Evolutionary conservation across 176 grass and related monocot genomes (phyloP).

Genomic region (Zoysia japonica): DNA sequence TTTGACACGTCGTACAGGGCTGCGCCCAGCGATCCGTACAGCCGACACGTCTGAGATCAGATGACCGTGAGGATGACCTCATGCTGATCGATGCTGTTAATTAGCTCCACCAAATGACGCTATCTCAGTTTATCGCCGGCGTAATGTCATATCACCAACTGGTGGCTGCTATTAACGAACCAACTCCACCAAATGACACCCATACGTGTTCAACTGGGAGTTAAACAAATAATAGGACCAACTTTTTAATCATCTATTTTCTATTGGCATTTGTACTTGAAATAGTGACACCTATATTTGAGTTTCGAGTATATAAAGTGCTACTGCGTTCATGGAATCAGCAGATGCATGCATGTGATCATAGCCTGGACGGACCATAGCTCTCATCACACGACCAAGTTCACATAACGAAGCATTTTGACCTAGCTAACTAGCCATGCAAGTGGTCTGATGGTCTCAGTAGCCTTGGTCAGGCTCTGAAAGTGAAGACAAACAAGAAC

Average conservation of each 20-base stretch:
- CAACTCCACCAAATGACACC: not conserved
- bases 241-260: too few relatives aligned
- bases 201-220: not conserved
- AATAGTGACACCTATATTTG: not conserved
- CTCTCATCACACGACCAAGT: too few relatives aligned
- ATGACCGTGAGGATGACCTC: not conserved
- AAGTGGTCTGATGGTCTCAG: too few relatives aligned
- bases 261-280: too few relatives aligned
- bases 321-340: not conserved
- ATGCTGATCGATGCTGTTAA: not conserved
- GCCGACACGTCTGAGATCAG: not conserved
- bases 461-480: too few relatives aligned
- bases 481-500: too few relatives aligned
- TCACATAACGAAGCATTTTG: too few relatives aligned
- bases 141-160: too few relatives aligned
- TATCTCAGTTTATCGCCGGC: not conserved
- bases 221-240: not conserved
- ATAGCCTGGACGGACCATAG: too few relatives aligned
- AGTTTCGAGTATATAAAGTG: too few relatives aligned
- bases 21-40: not conserved
- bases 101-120: not conserved
- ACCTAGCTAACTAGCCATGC: too few relatives aligned
- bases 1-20: not conserved
- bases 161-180: not conserved
- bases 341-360: not conserved